phyloP scores from a whole-genome alignment of 352 stramenopile species.

The Phytophthora niederhauseri region DNA sequence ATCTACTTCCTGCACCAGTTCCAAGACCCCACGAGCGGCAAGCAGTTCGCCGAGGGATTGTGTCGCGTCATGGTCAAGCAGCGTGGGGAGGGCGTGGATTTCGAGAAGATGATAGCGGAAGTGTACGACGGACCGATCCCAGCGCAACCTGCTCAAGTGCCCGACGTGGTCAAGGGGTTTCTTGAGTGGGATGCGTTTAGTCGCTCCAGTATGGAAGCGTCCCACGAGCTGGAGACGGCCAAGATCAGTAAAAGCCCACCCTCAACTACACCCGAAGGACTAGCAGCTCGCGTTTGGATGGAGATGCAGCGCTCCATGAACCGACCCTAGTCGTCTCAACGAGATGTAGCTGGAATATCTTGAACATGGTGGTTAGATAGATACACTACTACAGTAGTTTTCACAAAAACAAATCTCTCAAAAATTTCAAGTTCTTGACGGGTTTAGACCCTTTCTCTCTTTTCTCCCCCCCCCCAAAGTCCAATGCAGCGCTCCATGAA shows the following conservation, averaged over 20 bases:
- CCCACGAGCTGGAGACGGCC: conserved; percentile 22
- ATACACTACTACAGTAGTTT: no score
- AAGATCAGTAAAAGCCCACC: conserved; percentile 1
- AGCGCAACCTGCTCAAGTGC: conserved; percentile 30
- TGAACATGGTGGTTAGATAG: no score
- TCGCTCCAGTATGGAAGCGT: conserved; percentile 42
- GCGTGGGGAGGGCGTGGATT: conserved; percentile 20
- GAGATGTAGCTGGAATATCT: no score
- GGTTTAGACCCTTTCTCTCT: no score
- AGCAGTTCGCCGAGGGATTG: conserved; percentile 62
- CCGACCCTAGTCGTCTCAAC: conserved; percentile 22
- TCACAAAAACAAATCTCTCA: no score
- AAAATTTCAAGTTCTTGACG: no score
- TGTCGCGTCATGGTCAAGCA: conserved; percentile 41
- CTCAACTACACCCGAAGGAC: conserved; percentile 20
- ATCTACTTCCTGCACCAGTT: conserved; percentile 73
- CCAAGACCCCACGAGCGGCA: conserved; percentile 50
- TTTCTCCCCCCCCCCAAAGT: no score
- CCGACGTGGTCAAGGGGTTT: conserved; percentile 44
- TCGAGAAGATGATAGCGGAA: conserved; percentile 39
- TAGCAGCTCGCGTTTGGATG: conserved; percentile 33
- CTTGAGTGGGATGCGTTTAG: conserved; percentile 47
- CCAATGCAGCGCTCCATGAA: conserved; percentile 57
- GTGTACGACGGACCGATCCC: conserved; percentile 35
- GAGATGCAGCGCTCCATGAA: conserved; percentile 57